These are phyloP conservation scores for Pleurotus tuoliensis DNA, from an alignment of 768 basidiomycete genomes.

Conservation along the genomic window DNA sequence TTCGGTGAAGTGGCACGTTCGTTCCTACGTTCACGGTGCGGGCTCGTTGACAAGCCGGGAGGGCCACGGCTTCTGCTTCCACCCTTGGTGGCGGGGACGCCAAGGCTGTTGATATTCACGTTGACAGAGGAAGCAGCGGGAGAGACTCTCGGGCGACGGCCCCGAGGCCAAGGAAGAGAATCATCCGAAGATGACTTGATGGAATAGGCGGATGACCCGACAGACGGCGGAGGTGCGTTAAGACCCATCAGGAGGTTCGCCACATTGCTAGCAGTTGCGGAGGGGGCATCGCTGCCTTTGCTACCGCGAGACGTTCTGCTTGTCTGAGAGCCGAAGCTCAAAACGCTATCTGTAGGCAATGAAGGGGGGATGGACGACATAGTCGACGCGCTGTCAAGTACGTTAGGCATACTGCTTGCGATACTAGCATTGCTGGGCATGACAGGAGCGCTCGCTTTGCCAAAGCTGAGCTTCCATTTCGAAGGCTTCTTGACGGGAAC, in stretches of 20 bases:
- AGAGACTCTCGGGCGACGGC: slow-evolving; percentile 32
- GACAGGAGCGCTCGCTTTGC: slow-evolving; percentile 44
- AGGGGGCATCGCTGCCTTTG: slow-evolving; percentile 30
- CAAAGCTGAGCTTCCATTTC: slow-evolving; percentile 81
- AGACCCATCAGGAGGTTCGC: slow-evolving; percentile 71
- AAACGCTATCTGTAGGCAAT: slow-evolving; percentile 1
- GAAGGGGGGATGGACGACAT: slow-evolving; percentile 8
- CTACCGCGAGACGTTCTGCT: slow-evolving; percentile 2
- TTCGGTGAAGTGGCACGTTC: slow-evolving; percentile 57
- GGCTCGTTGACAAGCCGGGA: slow-evolving; percentile 21
- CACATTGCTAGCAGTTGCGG: slow-evolving; percentile 76
- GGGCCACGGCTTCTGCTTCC: slow-evolving; percentile 17
- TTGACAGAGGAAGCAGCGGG: slow-evolving; percentile 15
- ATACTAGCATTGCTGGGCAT: slow-evolving; percentile 14
- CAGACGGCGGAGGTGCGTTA: slow-evolving; percentile 36
- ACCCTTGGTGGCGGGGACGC: slow-evolving; percentile 9
- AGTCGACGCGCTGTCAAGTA: slow-evolving; percentile 21
- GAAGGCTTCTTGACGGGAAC: slow-evolving; percentile 67
- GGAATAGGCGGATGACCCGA: slow-evolving; percentile 17
- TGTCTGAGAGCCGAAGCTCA: slow-evolving; percentile 6
- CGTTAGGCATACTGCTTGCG: slow-evolving; percentile 34
- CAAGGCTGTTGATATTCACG: slow-evolving; percentile 9
- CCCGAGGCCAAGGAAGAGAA: slow-evolving; percentile 44
- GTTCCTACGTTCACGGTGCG: slow-evolving; percentile 25
- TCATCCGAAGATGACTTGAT: slow-evolving; percentile 32